Evolutionary conservation across 163 green algal genomes (phyloP).

Genomic region (Volvox carteri): DNA sequence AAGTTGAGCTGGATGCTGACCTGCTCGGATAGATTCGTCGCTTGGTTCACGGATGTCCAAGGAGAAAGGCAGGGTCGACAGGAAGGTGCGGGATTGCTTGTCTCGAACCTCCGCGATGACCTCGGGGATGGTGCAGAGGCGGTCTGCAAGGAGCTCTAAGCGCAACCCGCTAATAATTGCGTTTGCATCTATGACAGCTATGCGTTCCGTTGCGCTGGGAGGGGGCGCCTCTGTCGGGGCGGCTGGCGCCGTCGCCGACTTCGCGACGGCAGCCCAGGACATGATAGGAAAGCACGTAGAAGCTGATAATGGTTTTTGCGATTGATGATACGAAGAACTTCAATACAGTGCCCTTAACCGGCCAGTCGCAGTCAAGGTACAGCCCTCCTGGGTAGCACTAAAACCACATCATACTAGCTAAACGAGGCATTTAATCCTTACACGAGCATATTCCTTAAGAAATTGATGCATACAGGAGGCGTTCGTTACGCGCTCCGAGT

Average conservation of each 20-base stretch:
- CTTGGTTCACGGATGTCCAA: slow-evolving; percentile 82
- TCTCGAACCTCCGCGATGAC: slow-evolving; percentile 92
- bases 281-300: neutral
- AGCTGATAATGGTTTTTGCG: too few relatives aligned
- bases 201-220: neutral
- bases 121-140: slow-evolving; percentile 86
- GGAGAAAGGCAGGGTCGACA: slow-evolving; percentile 83
- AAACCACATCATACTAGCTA: too few relatives aligned
- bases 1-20: slow-evolving; percentile 64
- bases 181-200: slow-evolving; percentile 93
- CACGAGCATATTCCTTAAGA: too few relatives aligned
- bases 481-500: too few relatives aligned
- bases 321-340: too few relatives aligned
- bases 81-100: slow-evolving; percentile 78
- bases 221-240: slow-evolving; percentile 5
- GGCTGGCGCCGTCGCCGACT: slow-evolving; percentile 28
- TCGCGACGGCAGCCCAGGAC: slow-evolving; percentile 45
- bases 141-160: slow-evolving; percentile 78
- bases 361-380: too few relatives aligned
- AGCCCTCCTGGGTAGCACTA: too few relatives aligned
- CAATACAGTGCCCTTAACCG: too few relatives aligned
- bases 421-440: too few relatives aligned
- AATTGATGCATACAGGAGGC: too few relatives aligned
- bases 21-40: slow-evolving; percentile 86
- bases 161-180: slow-evolving; percentile 90